These are phyloP conservation scores for Rutstroemia sp. DNA, from an alignment of 2,329 filamentous ascomycete species.

Conservation along the genomic window DNA sequence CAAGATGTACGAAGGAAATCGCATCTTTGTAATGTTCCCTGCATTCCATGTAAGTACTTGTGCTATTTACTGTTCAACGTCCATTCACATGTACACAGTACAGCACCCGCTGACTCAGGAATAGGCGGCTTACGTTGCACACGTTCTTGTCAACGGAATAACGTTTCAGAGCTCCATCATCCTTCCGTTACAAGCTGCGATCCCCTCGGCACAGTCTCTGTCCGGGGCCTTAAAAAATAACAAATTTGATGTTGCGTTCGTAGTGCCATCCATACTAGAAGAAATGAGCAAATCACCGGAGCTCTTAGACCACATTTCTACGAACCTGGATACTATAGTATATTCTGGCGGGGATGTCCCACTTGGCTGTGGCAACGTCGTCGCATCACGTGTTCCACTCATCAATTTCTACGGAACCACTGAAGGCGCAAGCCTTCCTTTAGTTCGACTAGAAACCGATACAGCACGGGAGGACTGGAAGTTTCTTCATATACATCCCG, in stretches of 20 bases:
- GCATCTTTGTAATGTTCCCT: background rate
- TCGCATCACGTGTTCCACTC: background rate
- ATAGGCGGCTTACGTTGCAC: background rate
- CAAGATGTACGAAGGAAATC: background rate
- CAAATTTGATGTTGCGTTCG: background rate
- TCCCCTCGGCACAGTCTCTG: background rate
- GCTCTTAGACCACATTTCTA: background rate
- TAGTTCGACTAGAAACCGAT: background rate
- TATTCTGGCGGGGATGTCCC: slow-evolving; percentile 3
- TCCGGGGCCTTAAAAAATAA: background rate
- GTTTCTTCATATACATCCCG: background rate
- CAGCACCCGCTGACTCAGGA: background rate
- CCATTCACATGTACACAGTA: too few species aligned
- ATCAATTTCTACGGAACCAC: background rate
- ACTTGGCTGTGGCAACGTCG: background rate
- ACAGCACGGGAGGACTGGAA: background rate
- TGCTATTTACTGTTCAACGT: background rate
- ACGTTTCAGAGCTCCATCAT: background rate
- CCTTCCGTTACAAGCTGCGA: background rate
- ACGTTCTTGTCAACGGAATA: background rate
- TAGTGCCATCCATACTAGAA: background rate
- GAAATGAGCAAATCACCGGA: slow-evolving; percentile 1
- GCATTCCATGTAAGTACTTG: background rate
- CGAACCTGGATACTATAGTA: background rate
- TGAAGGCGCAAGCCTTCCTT: background rate